phyloP scores from a whole-genome alignment of 495 filamentous ascomycete genomes.

The Trichoderma orchidacearum region DNA sequence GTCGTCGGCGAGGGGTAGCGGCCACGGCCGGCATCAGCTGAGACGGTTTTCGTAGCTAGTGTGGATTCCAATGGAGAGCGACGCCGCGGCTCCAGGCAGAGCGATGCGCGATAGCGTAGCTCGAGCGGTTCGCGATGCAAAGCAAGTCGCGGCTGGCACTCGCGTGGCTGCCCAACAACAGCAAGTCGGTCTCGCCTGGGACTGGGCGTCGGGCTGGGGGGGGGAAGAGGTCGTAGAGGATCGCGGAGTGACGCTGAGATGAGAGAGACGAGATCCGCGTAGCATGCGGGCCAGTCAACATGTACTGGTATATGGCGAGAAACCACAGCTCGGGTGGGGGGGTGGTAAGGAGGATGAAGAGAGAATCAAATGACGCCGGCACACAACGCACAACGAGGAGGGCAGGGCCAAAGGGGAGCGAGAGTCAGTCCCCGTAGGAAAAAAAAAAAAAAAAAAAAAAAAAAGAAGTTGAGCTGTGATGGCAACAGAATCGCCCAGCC shows the following conservation, averaged over 20 bases:
- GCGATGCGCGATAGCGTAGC: not conserved
- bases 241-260: not conserved
- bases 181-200: not conserved
- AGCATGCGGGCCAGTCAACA: not conserved
- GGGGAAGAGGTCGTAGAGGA: not conserved
- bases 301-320: not conserved
- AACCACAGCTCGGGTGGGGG: no score
- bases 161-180: not conserved
- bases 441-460: not conserved
- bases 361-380: no score
- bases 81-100: not conserved
- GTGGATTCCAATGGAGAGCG: not conserved
- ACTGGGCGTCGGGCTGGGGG: not conserved
- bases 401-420: not conserved
- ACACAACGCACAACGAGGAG: not conserved
- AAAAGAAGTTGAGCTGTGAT: not conserved
- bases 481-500: not conserved
- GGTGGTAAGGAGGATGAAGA: no score
- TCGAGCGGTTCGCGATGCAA: not conserved
- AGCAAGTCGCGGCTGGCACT: not conserved
- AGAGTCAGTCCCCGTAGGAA: not conserved
- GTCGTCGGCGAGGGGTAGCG: conserved; percentile 3
- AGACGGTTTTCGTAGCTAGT: not conserved
- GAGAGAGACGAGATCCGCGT: not conserved
- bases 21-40: conserved; percentile 1